Percentiles rank a stretch among this genome's conserved stretches.
These are phyloP conservation scores for carrot (Daucus carota) DNA, from an alignment of 129 eudicot genomes.

Conservation along the genomic window DH1_v3.0 NC_030385.2:32477501-32478000, in stretches of 20 bases:
- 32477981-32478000: no score
- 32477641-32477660: neutral
- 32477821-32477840: neutral
- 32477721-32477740: neutral
- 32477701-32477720: neutral
- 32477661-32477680: neutral
- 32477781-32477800: neutral
- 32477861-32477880: neutral
- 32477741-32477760: neutral
- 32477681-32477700: slow-evolving; percentile 1
- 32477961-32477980: no score
- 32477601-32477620: slow-evolving; percentile 1
- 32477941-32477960: no score
- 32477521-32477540: neutral
- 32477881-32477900: neutral
- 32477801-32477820: slow-evolving; percentile 1
- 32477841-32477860: neutral
- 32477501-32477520: neutral
- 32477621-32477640: neutral
- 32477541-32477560: neutral
- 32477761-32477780: neutral
- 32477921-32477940: no score
- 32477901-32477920: neutral
- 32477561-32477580: neutral
- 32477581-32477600: neutral